Evolutionary conservation across 139 green algal genomes (phyloP), one percentile per base, ranked within the genome.

Genomic region (Tetradesmus obliquus): DNA sequence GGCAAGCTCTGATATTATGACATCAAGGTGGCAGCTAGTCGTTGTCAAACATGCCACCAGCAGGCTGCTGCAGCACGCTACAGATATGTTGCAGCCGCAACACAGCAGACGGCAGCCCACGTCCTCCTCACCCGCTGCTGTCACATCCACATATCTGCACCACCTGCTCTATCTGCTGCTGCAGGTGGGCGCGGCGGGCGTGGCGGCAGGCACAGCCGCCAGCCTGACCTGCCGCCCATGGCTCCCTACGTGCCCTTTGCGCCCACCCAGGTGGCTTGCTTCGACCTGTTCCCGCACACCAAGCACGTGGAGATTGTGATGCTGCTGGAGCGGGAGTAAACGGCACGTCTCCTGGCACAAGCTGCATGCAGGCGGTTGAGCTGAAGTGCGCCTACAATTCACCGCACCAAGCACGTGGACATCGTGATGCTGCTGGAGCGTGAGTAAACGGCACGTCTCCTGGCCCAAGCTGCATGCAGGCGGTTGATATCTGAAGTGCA

Each of bases 271-370:
- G 79, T 97, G 2, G 82, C 96, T 80, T 93, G 96, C 1, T 90
- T 97, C 13, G 97, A 99, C 88, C 95, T 99, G 84, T 99, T 97
- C 88, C 97, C 97, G 1, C 97, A 99, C 69, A 99, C 97, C 1
- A 60, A 82, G 19, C 97, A 99, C 72, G 95, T 99, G 74, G 97
- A 99, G 90, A 92, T 86, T 2, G 92, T 99, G 12, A 94, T 96
- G 89, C 88, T 98, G 87, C 94, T 99, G 51, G 93, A 96, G 88
- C 69, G 94, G 53, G 83, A 88, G 51, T 91, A 15, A 58, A 17
- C 5, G 79, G 45, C 32, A 45, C 32, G 32, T 45, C 32, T 45
- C 32, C 32, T 45, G 32, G 32, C 32, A 45, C 32, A 45, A 45
- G 32, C 32, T 45, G 32, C 32, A 45, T 45, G 32, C 32, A 45